Base-by-base conservation (phyloP, 306 rosid genomes). In the Sophora flavescens region DNA sequence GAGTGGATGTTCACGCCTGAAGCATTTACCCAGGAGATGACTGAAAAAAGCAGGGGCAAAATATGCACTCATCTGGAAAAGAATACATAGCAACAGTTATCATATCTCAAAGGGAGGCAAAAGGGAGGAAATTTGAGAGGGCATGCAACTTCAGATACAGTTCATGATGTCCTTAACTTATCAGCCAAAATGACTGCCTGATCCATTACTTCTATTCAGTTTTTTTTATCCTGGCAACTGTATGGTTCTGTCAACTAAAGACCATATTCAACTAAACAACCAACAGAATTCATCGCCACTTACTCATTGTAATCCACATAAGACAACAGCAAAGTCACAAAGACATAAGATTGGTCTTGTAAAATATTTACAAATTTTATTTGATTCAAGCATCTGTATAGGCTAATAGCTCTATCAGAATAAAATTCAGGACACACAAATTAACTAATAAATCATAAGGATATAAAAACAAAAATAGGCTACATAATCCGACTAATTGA, bases 31-130 rank as follows among this genome's bases (percentile, higher is more conserved):
- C 61, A 92, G 80, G 64, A 95, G 95, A 87, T 92, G 83, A 81
- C 97, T 80, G 74, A 95, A 95, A 88, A 95, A 95, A 22, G 99
- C 97, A 32, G 97, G 99, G 16, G 97, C 97, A 83, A 78, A 90
- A 77, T 95, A 95, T 33, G 90, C 88, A 82, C 96, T 92, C 99
- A 92, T 95, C 99, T 92, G 93, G 66, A 77, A 68, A 74, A 82
- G 36, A 78, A 44, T 75, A 72, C 30, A 42, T 53, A 26, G 52
- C n/a, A 69, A 77, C 74, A 69, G 78, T 62, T 56, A 73, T 9
- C 38, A 50, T 36, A 33, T 30, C 53, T 36, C 13, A 16, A 58
- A 70, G 11, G 30, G 74, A 53, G 22, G 15, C 47, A 52, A 52
- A 50, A 74, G 22, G 13, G 15, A 11, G 5, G 42, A 62, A 63